A percentile compares a stretch with the other conserved stretches of the same genome.
Evolutionary conservation across 768 basidiomycete genomes (phyloP).

Genomic region (Atractiella rhizophila): DNA sequence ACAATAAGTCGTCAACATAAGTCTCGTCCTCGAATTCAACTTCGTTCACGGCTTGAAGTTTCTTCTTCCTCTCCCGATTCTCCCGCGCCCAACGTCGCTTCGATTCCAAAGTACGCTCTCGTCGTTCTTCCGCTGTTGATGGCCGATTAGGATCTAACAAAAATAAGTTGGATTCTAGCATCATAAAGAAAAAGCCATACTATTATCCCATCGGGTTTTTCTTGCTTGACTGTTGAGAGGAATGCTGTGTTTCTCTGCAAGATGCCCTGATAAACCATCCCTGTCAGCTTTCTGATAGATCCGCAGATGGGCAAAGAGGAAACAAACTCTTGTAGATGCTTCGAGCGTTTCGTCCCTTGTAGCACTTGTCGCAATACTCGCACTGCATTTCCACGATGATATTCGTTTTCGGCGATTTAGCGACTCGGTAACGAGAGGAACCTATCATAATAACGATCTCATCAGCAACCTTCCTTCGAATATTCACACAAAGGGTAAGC

Average conservation of each 20-base stretch:
- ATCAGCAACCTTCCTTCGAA: too few relatives aligned
- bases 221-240: conserved; percentile 22
- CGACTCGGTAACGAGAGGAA: too few relatives aligned
- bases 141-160: conserved; percentile 22
- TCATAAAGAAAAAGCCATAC: conserved; percentile 9
- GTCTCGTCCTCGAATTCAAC: too few relatives aligned
- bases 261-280: too few relatives aligned
- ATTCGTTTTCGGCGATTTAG: too few relatives aligned
- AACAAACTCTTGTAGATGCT: conserved; percentile 23
- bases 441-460: too few relatives aligned
- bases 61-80: conserved; percentile 16
- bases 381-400: conserved; percentile 7
- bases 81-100: conserved; percentile 24
- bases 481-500: too few relatives aligned
- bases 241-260: conserved; percentile 26
- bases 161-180: not conserved
- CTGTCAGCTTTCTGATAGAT: too few relatives aligned
- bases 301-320: too few relatives aligned
- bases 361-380: conserved; percentile 23
- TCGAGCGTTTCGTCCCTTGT: conserved; percentile 24
- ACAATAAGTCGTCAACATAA: too few relatives aligned
- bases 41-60: too few relatives aligned
- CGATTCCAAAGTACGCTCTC: conserved; percentile 19
- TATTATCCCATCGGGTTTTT: conserved; percentile 24
- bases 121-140: conserved; percentile 20